Base-by-base conservation (phyloP, 2,329 filamentous ascomycete species). In the Alternaria ethzedia region DNA sequence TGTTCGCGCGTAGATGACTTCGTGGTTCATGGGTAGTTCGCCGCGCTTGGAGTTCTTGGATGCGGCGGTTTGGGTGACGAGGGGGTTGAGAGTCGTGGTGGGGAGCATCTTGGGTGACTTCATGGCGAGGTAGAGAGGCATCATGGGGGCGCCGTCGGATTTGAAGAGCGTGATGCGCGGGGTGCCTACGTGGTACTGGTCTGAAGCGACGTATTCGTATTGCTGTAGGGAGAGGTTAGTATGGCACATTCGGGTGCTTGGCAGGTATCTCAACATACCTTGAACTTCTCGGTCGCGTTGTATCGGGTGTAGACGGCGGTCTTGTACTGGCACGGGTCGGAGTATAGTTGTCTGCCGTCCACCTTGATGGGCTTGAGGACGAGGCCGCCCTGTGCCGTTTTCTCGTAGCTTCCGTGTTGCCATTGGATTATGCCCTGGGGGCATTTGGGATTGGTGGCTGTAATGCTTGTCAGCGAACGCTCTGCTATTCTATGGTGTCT, bases 31-130 rank as follows among this genome's bases (percentile, higher is more conserved):
- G 4, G 82, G 82, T 5, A 82, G 70, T 28, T 78, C 74, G 7
- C 61, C 74, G 47, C 74, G 79, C 70, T 77, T 80, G 54, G 72
- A 70, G 58, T 78, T 83, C 4, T 81, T 77, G 1, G 73, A 66
- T 2, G 81, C 71, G 7, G 74, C 61, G 12, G 74, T 78, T 11
- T 77, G 69, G 13, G 79, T 79, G 4, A 76, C 75, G 20, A 80
- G 74, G 1, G 89, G 87, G 72, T 91, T 89, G 63, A 92, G 82
- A 0, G 88, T 91, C 11, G 83, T 83, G 4, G 90, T 91, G 2
- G 90, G 90, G 6, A 92, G 85, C 89, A 92, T 92, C 72, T 89
- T 81, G 0, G 90, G 89, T 6, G 89, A 86, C 12, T 79, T 83
- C 74, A 85, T 88, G 66, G 85, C 86, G 49, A 91, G 83, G 78